phyloP scores from a whole-genome alignment of 805 yeast species.

The Cyberlindnera misumaiensis region DNA sequence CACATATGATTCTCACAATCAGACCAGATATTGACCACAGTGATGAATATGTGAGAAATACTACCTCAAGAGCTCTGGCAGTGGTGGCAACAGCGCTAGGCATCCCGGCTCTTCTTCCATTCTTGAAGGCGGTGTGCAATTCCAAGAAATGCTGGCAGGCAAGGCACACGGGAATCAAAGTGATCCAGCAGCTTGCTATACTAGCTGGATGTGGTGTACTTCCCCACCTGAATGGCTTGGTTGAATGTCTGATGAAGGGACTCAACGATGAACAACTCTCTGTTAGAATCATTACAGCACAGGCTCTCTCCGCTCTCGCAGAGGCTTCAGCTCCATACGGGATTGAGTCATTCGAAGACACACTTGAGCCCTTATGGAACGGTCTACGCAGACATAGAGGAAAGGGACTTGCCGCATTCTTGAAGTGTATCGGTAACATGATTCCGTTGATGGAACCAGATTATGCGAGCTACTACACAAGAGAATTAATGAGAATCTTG shows the following conservation, averaged over 20 bases:
- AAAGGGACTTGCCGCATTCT: slow-evolving; percentile 62
- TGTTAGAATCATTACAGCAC: slow-evolving; percentile 65
- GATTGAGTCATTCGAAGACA: slow-evolving; percentile 70
- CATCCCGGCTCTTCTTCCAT: slow-evolving; percentile 63
- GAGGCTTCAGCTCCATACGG: slow-evolving; percentile 85
- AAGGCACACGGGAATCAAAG: slow-evolving; percentile 74
- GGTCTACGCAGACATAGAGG: slow-evolving; percentile 79
- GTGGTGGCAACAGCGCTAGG: slow-evolving; percentile 80
- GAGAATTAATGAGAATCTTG: slow-evolving; percentile 62
- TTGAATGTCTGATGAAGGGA: slow-evolving; percentile 51
- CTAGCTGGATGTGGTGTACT: slow-evolving; percentile 64
- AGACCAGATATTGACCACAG: slow-evolving; percentile 77
- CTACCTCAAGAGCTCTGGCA: slow-evolving; percentile 75
- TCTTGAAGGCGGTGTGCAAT: slow-evolving; percentile 69
- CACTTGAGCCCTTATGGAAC: slow-evolving; percentile 70
- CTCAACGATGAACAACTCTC: slow-evolving; percentile 61
- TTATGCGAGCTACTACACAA: slow-evolving; percentile 69
- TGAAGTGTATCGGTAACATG: slow-evolving; percentile 71
- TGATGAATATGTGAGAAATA: slow-evolving; percentile 74
- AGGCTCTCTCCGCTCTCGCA: slow-evolving; percentile 67
- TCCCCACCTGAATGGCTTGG: slow-evolving; percentile 64
- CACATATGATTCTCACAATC: slow-evolving; percentile 69
- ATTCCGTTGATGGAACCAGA: slow-evolving; percentile 86
- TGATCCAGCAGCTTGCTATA: slow-evolving; percentile 68
- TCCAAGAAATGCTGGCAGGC: slow-evolving; percentile 77